Evolutionary conservation across 306 rosid species (phyloP).

Genomic region (Fragaria iinumae): DNA sequence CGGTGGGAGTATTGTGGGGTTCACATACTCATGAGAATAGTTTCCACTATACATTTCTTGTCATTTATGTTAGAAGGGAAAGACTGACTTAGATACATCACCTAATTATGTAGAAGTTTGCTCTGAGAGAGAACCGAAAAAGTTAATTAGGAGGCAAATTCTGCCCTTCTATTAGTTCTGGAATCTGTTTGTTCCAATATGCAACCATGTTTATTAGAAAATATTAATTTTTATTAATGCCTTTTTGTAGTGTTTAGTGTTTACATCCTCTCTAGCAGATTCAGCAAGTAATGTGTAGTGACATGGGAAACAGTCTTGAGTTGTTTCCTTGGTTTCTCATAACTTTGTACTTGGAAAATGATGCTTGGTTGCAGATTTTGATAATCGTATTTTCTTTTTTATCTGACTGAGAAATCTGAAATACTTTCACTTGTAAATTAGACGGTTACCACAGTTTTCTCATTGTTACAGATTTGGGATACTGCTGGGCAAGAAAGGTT

Average conservation of each 20-base stretch:
- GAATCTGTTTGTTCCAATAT: not conserved
- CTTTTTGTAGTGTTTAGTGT: not conserved
- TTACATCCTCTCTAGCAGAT: not conserved
- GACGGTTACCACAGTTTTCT: conserved; percentile 19
- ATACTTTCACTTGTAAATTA: not conserved
- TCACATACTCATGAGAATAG: not conserved
- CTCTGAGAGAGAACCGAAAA: no score
- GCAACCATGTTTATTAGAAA: no score
- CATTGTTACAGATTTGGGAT: conserved; percentile 74
- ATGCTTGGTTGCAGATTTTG: not conserved
- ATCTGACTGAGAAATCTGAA: not conserved
- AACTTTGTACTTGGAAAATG: not conserved
- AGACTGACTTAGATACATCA: not conserved
- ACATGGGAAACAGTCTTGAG: not conserved
- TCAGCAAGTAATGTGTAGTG: not conserved
- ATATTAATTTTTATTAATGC: not conserved
- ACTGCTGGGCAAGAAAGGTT: conserved; percentile 99
- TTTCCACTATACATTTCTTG: not conserved
- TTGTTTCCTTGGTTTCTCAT: not conserved
- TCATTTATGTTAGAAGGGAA: not conserved
- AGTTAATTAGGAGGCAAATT: not conserved
- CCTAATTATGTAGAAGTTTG: not conserved
- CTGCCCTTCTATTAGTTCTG: not conserved
- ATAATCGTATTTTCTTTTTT: not conserved
- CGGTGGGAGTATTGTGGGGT: not conserved